phyloP scores from a whole-genome alignment of 2,329 filamentous ascomycete genomes.

The Amauroascus verrucosus region DNA sequence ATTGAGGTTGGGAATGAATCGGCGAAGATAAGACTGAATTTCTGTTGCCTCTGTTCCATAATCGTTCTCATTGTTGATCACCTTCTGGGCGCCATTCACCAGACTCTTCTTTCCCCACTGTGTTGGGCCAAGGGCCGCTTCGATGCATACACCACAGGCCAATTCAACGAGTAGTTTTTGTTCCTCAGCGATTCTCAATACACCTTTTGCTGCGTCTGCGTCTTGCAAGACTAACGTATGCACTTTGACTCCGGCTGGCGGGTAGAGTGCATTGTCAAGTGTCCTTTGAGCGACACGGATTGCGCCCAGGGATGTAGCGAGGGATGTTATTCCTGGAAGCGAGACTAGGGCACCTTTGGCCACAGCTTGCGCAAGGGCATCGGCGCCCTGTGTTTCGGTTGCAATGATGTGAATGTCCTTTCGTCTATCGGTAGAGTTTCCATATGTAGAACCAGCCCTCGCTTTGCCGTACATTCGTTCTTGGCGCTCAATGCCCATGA shows the following conservation, averaged over 20 bases:
- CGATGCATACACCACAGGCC: conserved; percentile 73
- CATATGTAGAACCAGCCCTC: conserved; percentile 14
- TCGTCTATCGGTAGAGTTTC: conserved; percentile 18
- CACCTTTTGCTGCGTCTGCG: conserved; percentile 68
- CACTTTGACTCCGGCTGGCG: conserved; percentile 40
- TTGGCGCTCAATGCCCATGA: conserved; percentile 53
- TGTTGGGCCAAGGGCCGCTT: conserved; percentile 31
- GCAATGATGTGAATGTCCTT: conserved; percentile 49
- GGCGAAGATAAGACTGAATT: conserved; percentile 38
- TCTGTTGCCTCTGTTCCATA: conserved; percentile 4
- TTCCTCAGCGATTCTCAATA: conserved; percentile 68
- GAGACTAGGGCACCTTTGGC: conserved; percentile 44
- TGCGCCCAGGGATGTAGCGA: conserved; percentile 66
- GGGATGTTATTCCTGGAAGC: conserved; percentile 60
- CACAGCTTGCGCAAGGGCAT: conserved; percentile 57
- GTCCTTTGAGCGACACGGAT: conserved; percentile 57
- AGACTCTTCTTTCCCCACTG: conserved; percentile 7
- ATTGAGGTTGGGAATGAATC: conserved; percentile 53
- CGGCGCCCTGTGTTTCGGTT: conserved; percentile 65
- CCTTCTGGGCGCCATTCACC: conserved; percentile 10
- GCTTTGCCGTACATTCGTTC: conserved; percentile 25
- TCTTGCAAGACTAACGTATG: conserved; percentile 58
- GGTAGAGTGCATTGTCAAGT: conserved; percentile 51
- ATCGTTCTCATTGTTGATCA: not conserved
- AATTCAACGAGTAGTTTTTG: conserved; percentile 72